Evolutionary conservation across 371 early-diverging fungal species (phyloP).

Genomic region (Mortierella sp.): DNA sequence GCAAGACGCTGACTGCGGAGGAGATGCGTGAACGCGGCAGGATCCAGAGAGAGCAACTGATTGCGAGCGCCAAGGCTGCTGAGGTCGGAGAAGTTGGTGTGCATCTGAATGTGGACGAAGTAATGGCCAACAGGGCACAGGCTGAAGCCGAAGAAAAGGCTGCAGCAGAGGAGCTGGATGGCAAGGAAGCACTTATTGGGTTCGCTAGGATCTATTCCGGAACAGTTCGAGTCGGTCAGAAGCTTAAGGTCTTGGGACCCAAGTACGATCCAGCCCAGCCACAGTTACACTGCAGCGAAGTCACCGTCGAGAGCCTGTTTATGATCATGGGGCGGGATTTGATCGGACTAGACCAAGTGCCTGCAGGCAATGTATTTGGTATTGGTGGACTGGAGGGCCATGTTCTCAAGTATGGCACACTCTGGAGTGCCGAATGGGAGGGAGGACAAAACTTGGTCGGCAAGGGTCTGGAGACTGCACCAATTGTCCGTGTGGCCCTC

Average conservation of each 20-base stretch:
- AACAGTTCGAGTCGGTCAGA: slow-evolving; percentile 87
- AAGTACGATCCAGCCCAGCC: slow-evolving; percentile 86
- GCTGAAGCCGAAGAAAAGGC: slow-evolving; percentile 55
- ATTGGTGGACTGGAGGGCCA: slow-evolving; percentile 92
- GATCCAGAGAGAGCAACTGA: slow-evolving; percentile 57
- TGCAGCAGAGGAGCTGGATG: slow-evolving; percentile 53
- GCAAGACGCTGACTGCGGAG: slow-evolving; percentile 83
- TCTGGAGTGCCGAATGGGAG: slow-evolving; percentile 71
- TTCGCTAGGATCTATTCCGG: slow-evolving; percentile 96
- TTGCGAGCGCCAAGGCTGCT: slow-evolving; percentile 38
- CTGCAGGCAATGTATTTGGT: slow-evolving; percentile 97
- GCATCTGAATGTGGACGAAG: slow-evolving; percentile 45
- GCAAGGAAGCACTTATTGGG: slow-evolving; percentile 79
- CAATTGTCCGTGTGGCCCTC: slow-evolving; percentile 96
- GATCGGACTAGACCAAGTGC: slow-evolving; percentile 81
- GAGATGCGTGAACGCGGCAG: slow-evolving; percentile 90
- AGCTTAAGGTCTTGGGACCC: slow-evolving; percentile 90
- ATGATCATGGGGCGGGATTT: slow-evolving; percentile 97
- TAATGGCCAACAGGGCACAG: slow-evolving; percentile 33
- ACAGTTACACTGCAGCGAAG: slow-evolving; percentile 70
- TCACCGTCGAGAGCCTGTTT: slow-evolving; percentile 83
- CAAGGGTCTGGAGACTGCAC: slow-evolving; percentile 66
- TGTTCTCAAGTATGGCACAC: slow-evolving; percentile 92
- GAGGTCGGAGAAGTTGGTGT: slow-evolving; percentile 59
- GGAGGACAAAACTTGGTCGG: slow-evolving; percentile 69